These are phyloP conservation scores for Sequoia sempervirens DNA, from an alignment of 75 land plant species.

Conservation along the genomic window DNA sequence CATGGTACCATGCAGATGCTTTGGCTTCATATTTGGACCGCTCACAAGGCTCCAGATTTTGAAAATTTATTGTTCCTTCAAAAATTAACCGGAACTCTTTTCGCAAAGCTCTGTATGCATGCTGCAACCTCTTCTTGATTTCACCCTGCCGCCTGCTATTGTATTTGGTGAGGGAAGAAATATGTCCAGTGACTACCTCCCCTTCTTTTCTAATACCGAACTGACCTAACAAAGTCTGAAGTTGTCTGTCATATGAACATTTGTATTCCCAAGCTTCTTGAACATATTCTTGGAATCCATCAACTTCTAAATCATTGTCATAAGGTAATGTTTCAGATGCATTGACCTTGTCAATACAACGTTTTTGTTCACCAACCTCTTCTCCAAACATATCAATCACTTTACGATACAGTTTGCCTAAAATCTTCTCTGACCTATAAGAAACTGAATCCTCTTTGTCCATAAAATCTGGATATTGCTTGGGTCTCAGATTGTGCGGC, in stretches of 20 bases:
- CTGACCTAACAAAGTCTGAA: conserved; percentile 20
- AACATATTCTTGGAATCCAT: conserved; percentile 51
- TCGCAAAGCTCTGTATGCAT: conserved; percentile 47
- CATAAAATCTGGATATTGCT: conserved; percentile 89
- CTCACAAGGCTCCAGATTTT: conserved; percentile 29
- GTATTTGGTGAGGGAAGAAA: conserved; percentile 62
- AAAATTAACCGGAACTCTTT: conserved; percentile 60
- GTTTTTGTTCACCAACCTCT: conserved; percentile 10
- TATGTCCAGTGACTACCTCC: conserved; percentile 76
- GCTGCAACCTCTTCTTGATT: conserved; percentile 58
- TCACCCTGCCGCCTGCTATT: conserved; percentile 65
- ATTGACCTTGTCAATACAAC: conserved; percentile 4
- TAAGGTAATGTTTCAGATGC: conserved; percentile 27
- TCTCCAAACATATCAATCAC: conserved; percentile 34
- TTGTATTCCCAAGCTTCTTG: conserved; percentile 38
- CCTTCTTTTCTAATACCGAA: conserved; percentile 68
- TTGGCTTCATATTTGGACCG: conserved; percentile 37
- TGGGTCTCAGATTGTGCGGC: conserved; percentile 62
- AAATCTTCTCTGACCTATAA: conserved; percentile 25
- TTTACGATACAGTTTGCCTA: conserved; percentile 66
- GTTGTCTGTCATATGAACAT: conserved; percentile 4
- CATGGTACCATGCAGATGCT: conserved; percentile 98
- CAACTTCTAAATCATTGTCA: conserved; percentile 59
- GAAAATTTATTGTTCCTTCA: conserved; percentile 29
- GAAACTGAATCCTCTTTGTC: conserved; percentile 44